Conservation (phyloP, 2,329 filamentous ascomycete genomes). For the Fusarium anguioides region DNA sequence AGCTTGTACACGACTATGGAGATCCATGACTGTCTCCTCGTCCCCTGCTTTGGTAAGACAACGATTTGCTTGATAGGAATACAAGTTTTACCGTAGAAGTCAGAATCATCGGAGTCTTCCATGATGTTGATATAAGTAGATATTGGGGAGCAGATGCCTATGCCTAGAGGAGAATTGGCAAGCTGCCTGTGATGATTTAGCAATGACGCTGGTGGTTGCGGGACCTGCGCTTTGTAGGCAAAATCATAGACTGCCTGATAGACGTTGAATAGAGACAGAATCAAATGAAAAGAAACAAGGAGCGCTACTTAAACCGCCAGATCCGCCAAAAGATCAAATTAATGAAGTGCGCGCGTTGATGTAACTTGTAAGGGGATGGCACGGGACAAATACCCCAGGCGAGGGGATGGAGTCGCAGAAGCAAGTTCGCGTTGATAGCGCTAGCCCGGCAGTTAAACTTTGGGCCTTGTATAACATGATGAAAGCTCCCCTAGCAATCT, state of each 20-base stretch:
- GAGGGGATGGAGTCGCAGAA: slow-evolving; percentile 34
- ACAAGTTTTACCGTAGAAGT: slow-evolving; percentile 63
- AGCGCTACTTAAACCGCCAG: not conserved
- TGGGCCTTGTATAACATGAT: slow-evolving; percentile 7
- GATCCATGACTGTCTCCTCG: slow-evolving; percentile 57
- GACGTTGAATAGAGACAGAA: not conserved
- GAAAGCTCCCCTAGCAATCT: not conserved
- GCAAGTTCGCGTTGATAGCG: slow-evolving; percentile 39
- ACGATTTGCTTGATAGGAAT: not conserved
- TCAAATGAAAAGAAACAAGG: not conserved
- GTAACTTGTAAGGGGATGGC: slow-evolving; percentile 9
- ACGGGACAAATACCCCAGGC: slow-evolving; percentile 15
- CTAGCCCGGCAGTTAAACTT: slow-evolving; percentile 28
- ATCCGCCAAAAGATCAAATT: not conserved
- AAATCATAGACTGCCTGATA: not conserved
- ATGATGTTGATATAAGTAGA: slow-evolving; percentile 39
- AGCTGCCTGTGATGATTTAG: not conserved
- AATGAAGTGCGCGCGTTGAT: slow-evolving; percentile 22
- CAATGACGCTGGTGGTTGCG: slow-evolving; percentile 1
- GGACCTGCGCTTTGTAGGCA: not conserved
- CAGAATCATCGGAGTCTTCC: slow-evolving; percentile 61
- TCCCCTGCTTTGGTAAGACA: slow-evolving; percentile 61
- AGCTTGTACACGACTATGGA: slow-evolving; percentile 61
- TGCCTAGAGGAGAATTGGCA: not conserved
- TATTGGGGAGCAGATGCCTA: not conserved